Base-by-base conservation (phyloP, 805 yeast genomes). In the Kregervanrija fluxuum region DNA sequence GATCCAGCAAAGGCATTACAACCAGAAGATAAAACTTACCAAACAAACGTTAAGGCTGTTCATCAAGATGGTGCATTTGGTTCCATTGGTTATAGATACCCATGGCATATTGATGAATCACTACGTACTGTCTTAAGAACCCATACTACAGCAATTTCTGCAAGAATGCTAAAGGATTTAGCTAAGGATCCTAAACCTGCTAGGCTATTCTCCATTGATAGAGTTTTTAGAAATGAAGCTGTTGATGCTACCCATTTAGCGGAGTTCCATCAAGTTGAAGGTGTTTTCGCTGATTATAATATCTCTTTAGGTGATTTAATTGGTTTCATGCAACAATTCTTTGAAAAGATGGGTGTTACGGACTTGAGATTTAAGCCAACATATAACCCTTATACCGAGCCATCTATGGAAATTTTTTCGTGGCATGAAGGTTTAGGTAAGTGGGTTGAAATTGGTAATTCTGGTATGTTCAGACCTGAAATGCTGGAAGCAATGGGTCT, bases 381-480 rank as follows among this genome's bases (percentile, higher is more conserved):
- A 35, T 93, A 93, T 71, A 93, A 93, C 69, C 99, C 99, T 48
- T 93, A 93, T 77, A 93, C 99, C 47, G 99, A 93, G 70, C 99
- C 99, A 47, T 86, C 96, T 8, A 78, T 93, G 79, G 99, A 93
- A 73, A 93, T 93, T 54, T 93, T 84, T 67, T 93, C 97, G 41
- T 93, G 87, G 85, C 99, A 93, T 69, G 82, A 80, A 56, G 96
- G 96, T 41, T 76, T 93, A 58, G 82, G 76, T 56, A 93, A 88
- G 66, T 95, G 99, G 99, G 99, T 93, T 51, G 99, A 93, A 74
- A 91, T 93, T 60, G 99, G 99, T 67, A 93, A 93, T 75, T 89
- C 97, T 14, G 99, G 99, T 66, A 85, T 93, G 96, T 93, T 93
- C 77, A 82, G 99, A 70, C 99, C 99, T 11, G 99, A 93, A 71